phyloP scores from a whole-genome alignment of 257 asterid genomes.

The Parsonsia alboflavescens region DNA sequence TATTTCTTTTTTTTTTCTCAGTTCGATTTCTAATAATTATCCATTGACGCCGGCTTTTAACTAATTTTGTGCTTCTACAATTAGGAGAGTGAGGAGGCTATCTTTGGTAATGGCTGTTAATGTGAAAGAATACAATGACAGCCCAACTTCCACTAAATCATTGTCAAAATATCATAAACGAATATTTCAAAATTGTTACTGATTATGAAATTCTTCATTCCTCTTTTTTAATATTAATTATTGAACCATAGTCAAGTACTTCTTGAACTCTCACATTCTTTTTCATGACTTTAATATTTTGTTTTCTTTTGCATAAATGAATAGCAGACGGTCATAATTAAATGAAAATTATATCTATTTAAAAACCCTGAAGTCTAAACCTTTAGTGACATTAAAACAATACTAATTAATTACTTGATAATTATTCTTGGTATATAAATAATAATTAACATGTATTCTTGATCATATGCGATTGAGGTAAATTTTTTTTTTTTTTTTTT shows the following conservation, averaged over 20 bases:
- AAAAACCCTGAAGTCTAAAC: too few relatives aligned
- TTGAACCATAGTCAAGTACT: background rate
- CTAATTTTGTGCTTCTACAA: background rate
- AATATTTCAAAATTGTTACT: background rate
- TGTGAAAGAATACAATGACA: constrained; percentile 15
- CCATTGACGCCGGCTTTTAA: background rate
- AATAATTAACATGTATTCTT: too few relatives aligned
- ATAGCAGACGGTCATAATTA: background rate
- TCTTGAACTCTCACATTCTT: background rate
- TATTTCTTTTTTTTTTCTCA: too few relatives aligned
- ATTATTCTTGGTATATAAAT: too few relatives aligned
- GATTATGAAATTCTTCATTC: background rate
- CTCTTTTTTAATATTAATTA: background rate
- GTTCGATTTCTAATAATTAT: background rate
- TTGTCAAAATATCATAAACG: background rate
- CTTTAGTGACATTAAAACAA: too few relatives aligned
- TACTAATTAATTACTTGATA: too few relatives aligned
- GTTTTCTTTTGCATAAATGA: background rate
- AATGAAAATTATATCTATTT: too few relatives aligned
- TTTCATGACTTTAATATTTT: background rate
- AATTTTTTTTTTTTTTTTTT: too few relatives aligned
- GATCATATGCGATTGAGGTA: too few relatives aligned
- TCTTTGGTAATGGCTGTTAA: background rate
- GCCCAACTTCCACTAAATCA: constrained; percentile 13
- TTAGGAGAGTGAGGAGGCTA: background rate